Base-by-base conservation (phyloP, 1,284 basidiomycete genomes). In the Coriolopsis trogii region DNA sequence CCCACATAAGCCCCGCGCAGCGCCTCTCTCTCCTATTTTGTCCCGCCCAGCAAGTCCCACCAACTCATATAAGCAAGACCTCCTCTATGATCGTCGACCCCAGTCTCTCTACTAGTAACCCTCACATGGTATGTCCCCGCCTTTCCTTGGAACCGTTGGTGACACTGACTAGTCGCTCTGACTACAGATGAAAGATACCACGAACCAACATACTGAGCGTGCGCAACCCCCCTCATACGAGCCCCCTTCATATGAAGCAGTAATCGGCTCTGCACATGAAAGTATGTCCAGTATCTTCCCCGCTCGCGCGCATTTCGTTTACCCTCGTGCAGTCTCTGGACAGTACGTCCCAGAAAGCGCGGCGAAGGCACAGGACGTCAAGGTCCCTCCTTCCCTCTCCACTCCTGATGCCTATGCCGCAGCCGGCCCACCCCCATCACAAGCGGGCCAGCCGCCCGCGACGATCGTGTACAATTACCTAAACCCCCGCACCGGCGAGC, bases 401-500 rank as follows among this genome's bases (percentile, higher is more conserved):
- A 41, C 21, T 24, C 43, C 51, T 42, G 25, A 47, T 30, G 21
- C 49, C 13, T 49, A 49, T 42, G n/a, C 55, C 9, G 26, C 56
- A 10, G 50, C 62, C n/a, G 53, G 59, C 20, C 58, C 66, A 6
- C 33, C 37, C 3, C 52, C 58, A 21, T 25, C 46, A 26, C 56
- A 50, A 5, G 15, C 47, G 18, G 63, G 57, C 4, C 45, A 50
- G 13, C 62, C 63, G 57, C 67, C 68, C 28, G 53, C 64, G 25
- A 67, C 65, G 37, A 65, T 61, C 10, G 70, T 77, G 6, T 75
- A 76, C 60, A 70, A 73, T 61, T 78, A 77, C 56, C 63, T 78
- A 38, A 73, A 80, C 59, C 76, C 80, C 6, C 30, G 37, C 1
- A 79, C 77, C 0, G 73, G 75, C n/a, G 73, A 80, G 25, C 63